Evolutionary conservation across 2,329 filamentous ascomycete species (phyloP).

Genomic region (Monilinia vaccinii-corymbosi): DNA sequence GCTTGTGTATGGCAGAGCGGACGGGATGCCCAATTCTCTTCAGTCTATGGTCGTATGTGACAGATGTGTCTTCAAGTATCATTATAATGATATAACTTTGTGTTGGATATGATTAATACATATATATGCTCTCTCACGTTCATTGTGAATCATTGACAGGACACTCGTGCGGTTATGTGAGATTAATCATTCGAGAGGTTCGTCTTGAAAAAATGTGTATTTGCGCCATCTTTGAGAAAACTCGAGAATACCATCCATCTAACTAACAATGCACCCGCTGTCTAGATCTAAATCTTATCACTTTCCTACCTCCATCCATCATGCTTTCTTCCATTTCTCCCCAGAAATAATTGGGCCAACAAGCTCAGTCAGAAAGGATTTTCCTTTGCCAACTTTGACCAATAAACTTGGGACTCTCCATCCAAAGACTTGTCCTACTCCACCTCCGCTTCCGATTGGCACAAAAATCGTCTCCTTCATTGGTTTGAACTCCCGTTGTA

Average conservation of each 20-base stretch:
- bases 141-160: no score
- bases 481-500: conserved; percentile 26
- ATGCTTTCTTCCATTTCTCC: conserved; percentile 1
- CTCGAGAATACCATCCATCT: background rate
- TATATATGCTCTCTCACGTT: no score
- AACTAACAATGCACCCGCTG: background rate
- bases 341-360: background rate
- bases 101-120: no score
- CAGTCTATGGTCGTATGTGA: no score
- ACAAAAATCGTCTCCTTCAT: conserved; percentile 31
- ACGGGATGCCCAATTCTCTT: no score
- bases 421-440: conserved; percentile 32
- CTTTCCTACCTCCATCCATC: background rate
- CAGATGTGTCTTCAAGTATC: no score
- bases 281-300: background rate
- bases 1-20: no score
- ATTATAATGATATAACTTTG: no score
- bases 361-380: conserved; percentile 28
- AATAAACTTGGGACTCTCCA: conserved; percentile 31
- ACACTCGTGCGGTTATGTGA: no score
- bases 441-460: conserved; percentile 32
- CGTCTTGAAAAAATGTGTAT: background rate
- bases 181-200: background rate
- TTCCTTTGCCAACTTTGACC: conserved; percentile 32
- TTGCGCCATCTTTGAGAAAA: background rate